Conservation (phyloP, 768 basidiomycete genomes). For the Tulasnella calospora region DNA sequence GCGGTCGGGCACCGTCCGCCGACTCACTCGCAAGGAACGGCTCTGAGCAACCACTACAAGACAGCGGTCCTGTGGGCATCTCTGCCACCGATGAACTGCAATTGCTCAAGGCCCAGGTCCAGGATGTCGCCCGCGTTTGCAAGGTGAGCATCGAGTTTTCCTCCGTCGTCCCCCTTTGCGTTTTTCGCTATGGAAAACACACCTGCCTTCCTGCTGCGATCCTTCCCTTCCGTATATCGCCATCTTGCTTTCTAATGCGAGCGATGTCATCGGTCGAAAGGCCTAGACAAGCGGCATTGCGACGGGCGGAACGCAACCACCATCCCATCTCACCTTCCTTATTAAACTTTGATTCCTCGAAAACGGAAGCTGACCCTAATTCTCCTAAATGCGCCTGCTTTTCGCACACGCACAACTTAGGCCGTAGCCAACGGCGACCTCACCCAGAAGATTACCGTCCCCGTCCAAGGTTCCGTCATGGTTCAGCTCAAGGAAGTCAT, state of each 20-base stretch:
- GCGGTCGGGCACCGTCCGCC: conserved; percentile 32
- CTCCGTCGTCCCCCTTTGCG: background rate
- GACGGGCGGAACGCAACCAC: background rate
- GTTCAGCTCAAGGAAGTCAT: conserved; percentile 67
- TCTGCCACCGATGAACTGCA: conserved; percentile 72
- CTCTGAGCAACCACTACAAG: conserved; percentile 42
- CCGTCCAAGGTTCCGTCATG: conserved; percentile 74
- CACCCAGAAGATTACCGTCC: conserved; percentile 73
- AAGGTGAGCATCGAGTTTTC: conserved; percentile 39
- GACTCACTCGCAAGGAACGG: conserved; percentile 3
- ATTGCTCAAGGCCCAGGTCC: conserved; percentile 77
- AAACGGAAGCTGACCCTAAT: background rate
- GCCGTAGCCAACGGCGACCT: conserved; percentile 72
- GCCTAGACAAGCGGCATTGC: too few relatives aligned
- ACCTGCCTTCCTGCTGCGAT: background rate
- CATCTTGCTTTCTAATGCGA: background rate
- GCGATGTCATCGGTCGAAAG: background rate
- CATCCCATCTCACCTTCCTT: background rate
- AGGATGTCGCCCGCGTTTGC: conserved; percentile 74
- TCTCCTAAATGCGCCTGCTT: background rate
- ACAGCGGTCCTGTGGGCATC: conserved; percentile 49
- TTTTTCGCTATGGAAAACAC: background rate
- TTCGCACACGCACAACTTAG: conserved; percentile 27
- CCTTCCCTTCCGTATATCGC: background rate
- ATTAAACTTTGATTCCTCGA: background rate